Conservation (phyloP, 1,284 basidiomycete genomes). For the Ganoderma multipileum region DNA sequence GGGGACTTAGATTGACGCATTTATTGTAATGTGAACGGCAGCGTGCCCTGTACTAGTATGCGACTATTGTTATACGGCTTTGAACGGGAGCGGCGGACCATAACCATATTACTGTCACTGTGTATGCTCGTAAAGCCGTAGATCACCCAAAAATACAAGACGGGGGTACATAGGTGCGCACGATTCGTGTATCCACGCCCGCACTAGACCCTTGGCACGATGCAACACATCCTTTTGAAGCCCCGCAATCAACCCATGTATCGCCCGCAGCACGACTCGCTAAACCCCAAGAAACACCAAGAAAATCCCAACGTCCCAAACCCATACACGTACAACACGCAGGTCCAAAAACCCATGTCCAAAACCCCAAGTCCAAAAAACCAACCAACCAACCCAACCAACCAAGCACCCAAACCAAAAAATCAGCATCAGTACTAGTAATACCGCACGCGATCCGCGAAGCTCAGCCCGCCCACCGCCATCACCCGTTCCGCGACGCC, state of each 20-base stretch:
- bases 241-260: no score
- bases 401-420: not conserved
- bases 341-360: not conserved
- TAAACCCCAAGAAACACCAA: no score
- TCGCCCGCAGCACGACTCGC: no score
- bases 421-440: not conserved
- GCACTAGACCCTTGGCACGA: no score
- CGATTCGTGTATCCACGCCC: no score
- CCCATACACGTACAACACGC: not conserved
- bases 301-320: not conserved
- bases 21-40: not conserved
- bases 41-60: not conserved
- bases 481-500: conserved; percentile 12
- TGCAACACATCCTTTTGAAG: no score
- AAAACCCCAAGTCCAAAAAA: not conserved
- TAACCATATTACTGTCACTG: no score
- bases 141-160: no score
- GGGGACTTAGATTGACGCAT: not conserved
- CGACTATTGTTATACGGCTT: not conserved
- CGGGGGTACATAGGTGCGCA: no score
- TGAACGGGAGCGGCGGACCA: no score
- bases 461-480: conserved; percentile 15
- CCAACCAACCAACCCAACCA: no score
- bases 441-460: conserved; percentile 26
- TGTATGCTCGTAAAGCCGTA: no score